A percentile compares a stretch with the other conserved stretches of the same genome.
These are phyloP conservation scores for Yarrowia galli DNA, from an alignment of 1,139 yeast species.

Conservation along the genomic window DNA sequence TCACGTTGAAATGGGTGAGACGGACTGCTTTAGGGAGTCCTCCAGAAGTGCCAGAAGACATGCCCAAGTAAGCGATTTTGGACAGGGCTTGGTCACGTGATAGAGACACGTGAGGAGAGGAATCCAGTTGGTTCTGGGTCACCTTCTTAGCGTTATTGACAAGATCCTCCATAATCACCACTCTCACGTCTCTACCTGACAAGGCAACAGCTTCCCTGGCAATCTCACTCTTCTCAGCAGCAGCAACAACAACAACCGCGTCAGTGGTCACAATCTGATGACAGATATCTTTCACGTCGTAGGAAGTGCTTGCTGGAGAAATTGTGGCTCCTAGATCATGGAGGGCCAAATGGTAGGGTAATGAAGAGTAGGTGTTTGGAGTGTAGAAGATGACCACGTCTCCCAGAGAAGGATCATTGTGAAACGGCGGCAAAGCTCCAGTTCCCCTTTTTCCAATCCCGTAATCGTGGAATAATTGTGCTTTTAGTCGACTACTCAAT, in stretches of 20 bases:
- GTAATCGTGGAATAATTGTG: slow-evolving; percentile 15
- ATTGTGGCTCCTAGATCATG: slow-evolving; percentile 32
- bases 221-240: neutral
- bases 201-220: neutral
- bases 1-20: slow-evolving; percentile 27
- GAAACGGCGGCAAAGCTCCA: neutral
- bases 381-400: slow-evolving; percentile 37
- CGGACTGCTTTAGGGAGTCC: slow-evolving; percentile 34
- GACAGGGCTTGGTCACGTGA: neutral
- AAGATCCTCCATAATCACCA: slow-evolving; percentile 20
- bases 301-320: slow-evolving; percentile 20
- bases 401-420: slow-evolving; percentile 16
- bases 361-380: slow-evolving; percentile 11
- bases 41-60: slow-evolving; percentile 34
- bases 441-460: neutral
- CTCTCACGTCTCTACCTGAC: slow-evolving; percentile 12
- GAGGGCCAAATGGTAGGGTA: slow-evolving; percentile 25
- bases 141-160: neutral
- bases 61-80: slow-evolving; percentile 35
- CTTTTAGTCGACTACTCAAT: neutral
- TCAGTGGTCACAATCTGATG: slow-evolving; percentile 33
- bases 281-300: slow-evolving; percentile 26
- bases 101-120: neutral
- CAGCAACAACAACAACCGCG: slow-evolving; percentile 26
- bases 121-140: neutral